Percentiles rank a stretch among this genome's conserved stretches.
phyloP scores from a whole-genome alignment of 495 filamentous ascomycete genomes.

The Podospora sp. region DNA sequence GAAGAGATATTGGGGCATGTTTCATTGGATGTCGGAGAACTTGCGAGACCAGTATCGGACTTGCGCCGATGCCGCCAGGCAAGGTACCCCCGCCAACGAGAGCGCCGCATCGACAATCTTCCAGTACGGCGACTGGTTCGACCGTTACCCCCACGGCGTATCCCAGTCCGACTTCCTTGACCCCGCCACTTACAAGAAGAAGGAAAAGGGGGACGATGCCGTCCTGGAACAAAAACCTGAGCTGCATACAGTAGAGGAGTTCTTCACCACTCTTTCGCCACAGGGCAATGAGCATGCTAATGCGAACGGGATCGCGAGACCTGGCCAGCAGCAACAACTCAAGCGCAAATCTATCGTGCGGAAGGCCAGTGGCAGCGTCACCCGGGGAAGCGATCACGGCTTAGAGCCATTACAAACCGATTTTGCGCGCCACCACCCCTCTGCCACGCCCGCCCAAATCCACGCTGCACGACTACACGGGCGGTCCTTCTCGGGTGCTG shows the following conservation, averaged over 20 bases:
- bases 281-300: constrained; percentile 43
- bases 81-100: constrained; percentile 54
- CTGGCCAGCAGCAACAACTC: constrained; percentile 33
- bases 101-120: constrained; percentile 68
- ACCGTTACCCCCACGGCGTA: constrained; percentile 91
- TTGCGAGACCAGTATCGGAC: constrained; percentile 86
- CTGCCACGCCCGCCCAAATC: constrained; percentile 32
- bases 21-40: constrained; percentile 93
- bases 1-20: constrained; percentile 98
- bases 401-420: constrained; percentile 49
- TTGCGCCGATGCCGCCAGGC: constrained; percentile 73
- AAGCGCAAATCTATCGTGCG: constrained; percentile 50
- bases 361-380: constrained; percentile 45
- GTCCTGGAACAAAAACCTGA: constrained; percentile 84
- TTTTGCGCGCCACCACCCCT: constrained; percentile 36
- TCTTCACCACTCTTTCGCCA: constrained; percentile 82
- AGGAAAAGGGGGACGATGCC: constrained; percentile 76
- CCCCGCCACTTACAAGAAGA: constrained; percentile 65
- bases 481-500: constrained; percentile 40
- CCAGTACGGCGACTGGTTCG: constrained; percentile 98
- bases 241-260: constrained; percentile 91
- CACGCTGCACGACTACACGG: constrained; percentile 43
- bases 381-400: constrained; percentile 39
- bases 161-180: constrained; percentile 82
- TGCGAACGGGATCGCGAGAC: constrained; percentile 33